phyloP scores from a whole-genome alignment of 371 early-diverging fungal species.

The Lichtheimia hyalospora region DNA sequence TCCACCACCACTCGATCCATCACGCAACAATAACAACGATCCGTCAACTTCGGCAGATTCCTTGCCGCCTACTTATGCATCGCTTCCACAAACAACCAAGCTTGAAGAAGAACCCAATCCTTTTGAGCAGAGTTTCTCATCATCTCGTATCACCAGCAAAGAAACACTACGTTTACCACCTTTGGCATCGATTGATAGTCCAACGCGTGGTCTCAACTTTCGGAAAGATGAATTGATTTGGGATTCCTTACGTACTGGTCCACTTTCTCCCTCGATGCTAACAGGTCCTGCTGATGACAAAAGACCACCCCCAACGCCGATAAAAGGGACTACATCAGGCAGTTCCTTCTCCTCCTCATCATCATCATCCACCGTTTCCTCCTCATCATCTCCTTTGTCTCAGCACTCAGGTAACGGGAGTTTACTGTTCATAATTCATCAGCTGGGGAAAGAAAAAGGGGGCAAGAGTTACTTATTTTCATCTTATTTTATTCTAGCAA shows the following conservation, averaged over 20 bases:
- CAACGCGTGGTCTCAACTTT: slow-evolving; percentile 29
- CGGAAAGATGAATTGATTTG: slow-evolving; percentile 50
- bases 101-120: slow-evolving; percentile 85
- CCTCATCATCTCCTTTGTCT: not conserved
- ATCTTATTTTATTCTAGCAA: too few relatives aligned
- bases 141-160: slow-evolving; percentile 16
- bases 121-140: slow-evolving; percentile 81
- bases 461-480: too few relatives aligned
- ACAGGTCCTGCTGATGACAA: slow-evolving; percentile 48
- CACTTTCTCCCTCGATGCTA: slow-evolving; percentile 76
- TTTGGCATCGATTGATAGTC: slow-evolving; percentile 43
- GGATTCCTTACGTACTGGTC: slow-evolving; percentile 71
- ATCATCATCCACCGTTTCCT: not conserved
- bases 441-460: too few relatives aligned
- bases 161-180: slow-evolving; percentile 29
- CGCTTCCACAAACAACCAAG: slow-evolving; percentile 36
- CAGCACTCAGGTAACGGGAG: slow-evolving; percentile 1
- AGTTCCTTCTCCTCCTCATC: not conserved
- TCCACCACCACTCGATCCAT: not conserved
- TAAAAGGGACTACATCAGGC: not conserved
- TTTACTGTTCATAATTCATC: too few relatives aligned
- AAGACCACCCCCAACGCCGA: not conserved
- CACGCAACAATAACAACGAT: not conserved
- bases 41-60: not conserved
- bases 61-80: slow-evolving; percentile 16